Evolutionary conservation across 139 green algal species (phyloP).

Genomic region (Tetraselmis striata): DNA sequence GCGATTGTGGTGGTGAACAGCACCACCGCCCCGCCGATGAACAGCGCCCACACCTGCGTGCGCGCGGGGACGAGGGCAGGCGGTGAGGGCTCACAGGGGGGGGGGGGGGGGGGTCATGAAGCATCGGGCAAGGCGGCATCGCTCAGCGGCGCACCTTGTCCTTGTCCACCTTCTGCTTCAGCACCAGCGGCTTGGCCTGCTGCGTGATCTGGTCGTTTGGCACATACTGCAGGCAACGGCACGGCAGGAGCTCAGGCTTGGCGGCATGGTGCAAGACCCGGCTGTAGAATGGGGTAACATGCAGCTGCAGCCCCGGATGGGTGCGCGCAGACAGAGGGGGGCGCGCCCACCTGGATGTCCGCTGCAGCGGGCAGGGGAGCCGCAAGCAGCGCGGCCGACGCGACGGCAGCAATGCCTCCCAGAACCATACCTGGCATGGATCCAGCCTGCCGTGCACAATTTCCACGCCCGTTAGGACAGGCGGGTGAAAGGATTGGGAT

Average conservation of each 20-base stretch:
- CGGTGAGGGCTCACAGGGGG: no score
- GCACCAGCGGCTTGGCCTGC: background rate
- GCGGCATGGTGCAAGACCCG: no score
- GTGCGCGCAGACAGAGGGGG: background rate
- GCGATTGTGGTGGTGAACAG: background rate
- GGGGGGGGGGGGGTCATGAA: no score
- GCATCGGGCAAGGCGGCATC: no score
- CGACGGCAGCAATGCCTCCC: background rate
- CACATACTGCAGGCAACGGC: background rate
- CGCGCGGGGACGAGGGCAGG: no score
- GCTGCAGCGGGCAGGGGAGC: background rate
- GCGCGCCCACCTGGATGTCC: background rate
- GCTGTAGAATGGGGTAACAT: background rate
- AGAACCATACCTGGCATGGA: background rate
- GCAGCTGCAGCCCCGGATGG: background rate
- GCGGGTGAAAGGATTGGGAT: no score
- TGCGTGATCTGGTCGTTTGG: background rate
- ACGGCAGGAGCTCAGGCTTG: background rate
- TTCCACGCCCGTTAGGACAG: no score
- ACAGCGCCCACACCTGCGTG: background rate
- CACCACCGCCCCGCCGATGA: background rate
- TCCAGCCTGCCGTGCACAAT: no score
- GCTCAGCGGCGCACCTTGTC: background rate
- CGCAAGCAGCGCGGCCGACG: background rate
- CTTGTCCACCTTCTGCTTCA: background rate